Base-by-base conservation (phyloP, 129 eudicot genomes). In the Artemisia argyi region DNA sequence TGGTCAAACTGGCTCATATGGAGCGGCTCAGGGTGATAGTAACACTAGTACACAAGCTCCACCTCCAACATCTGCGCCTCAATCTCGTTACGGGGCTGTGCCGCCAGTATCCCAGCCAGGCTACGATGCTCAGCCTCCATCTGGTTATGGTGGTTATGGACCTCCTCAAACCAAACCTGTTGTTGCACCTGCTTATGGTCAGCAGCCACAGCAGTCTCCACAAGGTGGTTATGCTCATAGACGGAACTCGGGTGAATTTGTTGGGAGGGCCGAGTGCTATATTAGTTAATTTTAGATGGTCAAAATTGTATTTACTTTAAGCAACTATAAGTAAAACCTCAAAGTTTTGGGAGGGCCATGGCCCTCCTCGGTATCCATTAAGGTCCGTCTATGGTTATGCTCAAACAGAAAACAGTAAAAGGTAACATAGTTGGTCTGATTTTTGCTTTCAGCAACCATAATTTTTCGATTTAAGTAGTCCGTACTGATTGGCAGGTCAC, bases 161-260 rank as follows among this genome's bases (percentile, higher is more conserved):
- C 76, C 89, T 10, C 89, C 95, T 56, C 88, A 77, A 69, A 77
- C 83, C 15, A 87, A 83, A 54, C 88, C 98, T 65, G 87, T 89
- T 11, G 75, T 77, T 3, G 75, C 81, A 32, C 91, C 80, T 42
- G 80, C 88, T 11, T 90, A 90, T 18, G 94, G 95, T 18, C 98
- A 89, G 78, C 95, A 83, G 78, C 91, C 89, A 12, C 98, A 85
- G 78, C 81, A 77, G 57, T 66, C 89, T 35, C 81, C 76, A 70
- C 92, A 82, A 80, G 92, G 88, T 13, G 90, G 92, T 16, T 93
- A 93, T 80, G 83, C 83, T 16, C 97, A 87, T n/a, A n/a, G n/a
- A n/a, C n/a, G n/a, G n/a, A n/a, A n/a, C n/a, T n/a, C n/a, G n/a
- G n/a, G n/a, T n/a, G n/a, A n/a, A n/a, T n/a, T n/a, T n/a, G n/a